Evolutionary conservation across 2,329 filamentous ascomycete genomes (phyloP).

Genomic region (Albifimbria verrucaria): DNA sequence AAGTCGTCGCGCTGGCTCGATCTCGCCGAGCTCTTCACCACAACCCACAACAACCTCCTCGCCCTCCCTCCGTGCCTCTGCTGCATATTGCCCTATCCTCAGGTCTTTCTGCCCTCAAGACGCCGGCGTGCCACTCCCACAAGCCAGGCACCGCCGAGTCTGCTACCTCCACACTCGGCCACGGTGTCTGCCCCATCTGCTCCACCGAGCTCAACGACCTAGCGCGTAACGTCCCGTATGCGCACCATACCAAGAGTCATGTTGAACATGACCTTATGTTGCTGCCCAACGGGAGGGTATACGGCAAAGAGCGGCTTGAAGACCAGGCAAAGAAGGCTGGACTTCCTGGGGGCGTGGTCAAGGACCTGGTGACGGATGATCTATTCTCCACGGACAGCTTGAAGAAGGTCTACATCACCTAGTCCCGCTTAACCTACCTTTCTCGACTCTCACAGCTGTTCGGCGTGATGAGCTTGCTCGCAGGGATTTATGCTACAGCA

Average conservation of each 20-base stretch:
- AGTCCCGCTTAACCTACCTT: slow-evolving; percentile 9
- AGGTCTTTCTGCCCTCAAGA: slow-evolving; percentile 92
- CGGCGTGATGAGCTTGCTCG: neutral
- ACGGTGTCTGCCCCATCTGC: slow-evolving; percentile 90
- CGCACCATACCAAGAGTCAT: slow-evolving; percentile 90
- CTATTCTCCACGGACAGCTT: slow-evolving; percentile 59
- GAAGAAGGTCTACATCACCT: slow-evolving; percentile 91
- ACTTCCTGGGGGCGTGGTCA: slow-evolving; percentile 61
- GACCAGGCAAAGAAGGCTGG: slow-evolving; percentile 79
- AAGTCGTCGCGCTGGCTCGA: slow-evolving; percentile 67
- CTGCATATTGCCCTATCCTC: slow-evolving; percentile 89
- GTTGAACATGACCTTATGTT: slow-evolving; percentile 85
- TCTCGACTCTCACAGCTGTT: neutral
- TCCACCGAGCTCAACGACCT: slow-evolving; percentile 92
- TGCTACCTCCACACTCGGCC: slow-evolving; percentile 48
- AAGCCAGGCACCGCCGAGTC: slow-evolving; percentile 37
- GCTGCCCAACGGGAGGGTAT: slow-evolving; percentile 82
- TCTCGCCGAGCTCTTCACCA: slow-evolving; percentile 76
- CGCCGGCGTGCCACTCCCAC: slow-evolving; percentile 81
- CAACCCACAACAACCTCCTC: slow-evolving; percentile 82
- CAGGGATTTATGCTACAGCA: no score
- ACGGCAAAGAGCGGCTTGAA: slow-evolving; percentile 70
- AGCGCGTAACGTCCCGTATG: slow-evolving; percentile 85
- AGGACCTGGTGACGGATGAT: slow-evolving; percentile 75
- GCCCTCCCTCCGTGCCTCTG: slow-evolving; percentile 74